Percentiles rank a stretch among this genome's conserved stretches.
phyloP scores from a whole-genome alignment of 208 protist genomes.

The Trypanosoma melophagium region DNA sequence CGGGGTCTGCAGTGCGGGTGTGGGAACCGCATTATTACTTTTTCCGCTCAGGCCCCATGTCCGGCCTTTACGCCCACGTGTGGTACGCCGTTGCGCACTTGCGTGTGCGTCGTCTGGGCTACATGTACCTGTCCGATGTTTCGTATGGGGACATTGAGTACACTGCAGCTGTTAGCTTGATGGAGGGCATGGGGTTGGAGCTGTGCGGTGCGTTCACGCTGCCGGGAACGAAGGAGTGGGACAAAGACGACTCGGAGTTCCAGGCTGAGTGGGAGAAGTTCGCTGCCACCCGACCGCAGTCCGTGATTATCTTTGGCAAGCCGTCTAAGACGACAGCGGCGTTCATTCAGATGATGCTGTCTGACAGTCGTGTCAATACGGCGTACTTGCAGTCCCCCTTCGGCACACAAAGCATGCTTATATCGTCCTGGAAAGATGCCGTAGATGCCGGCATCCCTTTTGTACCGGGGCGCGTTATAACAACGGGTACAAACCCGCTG shows the following conservation, averaged over 20 bases:
- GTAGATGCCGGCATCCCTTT: not conserved
- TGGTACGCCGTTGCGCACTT: constrained; percentile 27
- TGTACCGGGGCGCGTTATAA: constrained; percentile 19
- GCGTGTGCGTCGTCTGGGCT: constrained; percentile 32
- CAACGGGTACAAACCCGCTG: constrained; percentile 28
- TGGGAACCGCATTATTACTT: constrained; percentile 39
- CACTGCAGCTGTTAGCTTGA: constrained; percentile 1
- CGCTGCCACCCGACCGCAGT: constrained; percentile 4
- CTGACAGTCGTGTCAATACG: constrained; percentile 17
- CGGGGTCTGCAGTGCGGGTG: constrained; percentile 21
- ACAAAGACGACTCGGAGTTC: constrained; percentile 6
- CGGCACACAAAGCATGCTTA: not conserved
- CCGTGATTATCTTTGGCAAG: constrained; percentile 10
- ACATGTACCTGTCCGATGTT: constrained; percentile 24
- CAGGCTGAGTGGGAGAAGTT: constrained; percentile 10
- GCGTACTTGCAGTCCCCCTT: constrained; percentile 10
- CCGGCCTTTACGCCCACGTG: constrained; percentile 37
- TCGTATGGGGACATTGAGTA: constrained; percentile 16
- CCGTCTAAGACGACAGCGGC: not conserved
- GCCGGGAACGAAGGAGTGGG: not conserved
- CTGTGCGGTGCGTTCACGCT: constrained; percentile 12
- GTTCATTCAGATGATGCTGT: constrained; percentile 15
- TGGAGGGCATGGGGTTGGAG: constrained; percentile 15
- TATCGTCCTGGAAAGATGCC: not conserved
- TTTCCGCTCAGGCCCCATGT: constrained; percentile 30